These are phyloP conservation scores for Eimeria praecox DNA, from an alignment of 169 alveolate genomes.

Conservation along the genomic window DNA sequence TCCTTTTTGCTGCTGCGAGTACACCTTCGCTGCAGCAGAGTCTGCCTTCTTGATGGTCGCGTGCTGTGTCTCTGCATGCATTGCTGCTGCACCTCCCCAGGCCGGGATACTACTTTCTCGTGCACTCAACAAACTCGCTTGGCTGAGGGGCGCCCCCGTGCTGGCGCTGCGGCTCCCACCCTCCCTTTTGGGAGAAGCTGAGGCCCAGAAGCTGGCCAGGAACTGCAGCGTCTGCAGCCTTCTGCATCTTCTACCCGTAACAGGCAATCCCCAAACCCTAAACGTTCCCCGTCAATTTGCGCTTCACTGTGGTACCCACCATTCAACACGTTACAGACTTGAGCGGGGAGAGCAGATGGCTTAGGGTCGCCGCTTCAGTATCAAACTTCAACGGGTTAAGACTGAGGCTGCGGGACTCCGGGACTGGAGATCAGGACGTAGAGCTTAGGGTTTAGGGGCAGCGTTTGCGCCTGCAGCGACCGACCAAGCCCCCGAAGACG, in stretches of 20 bases:
- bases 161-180: conserved; percentile 51
- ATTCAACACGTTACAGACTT: not conserved
- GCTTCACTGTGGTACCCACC: not conserved
- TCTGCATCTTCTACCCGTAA: conserved; percentile 35
- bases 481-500: conserved; percentile 32
- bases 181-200: conserved; percentile 12
- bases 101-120: conserved; percentile 49
- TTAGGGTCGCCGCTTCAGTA: not conserved
- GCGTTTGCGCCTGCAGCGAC: conserved; percentile 51
- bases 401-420: not conserved
- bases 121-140: conserved; percentile 56
- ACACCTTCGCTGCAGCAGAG: not conserved
- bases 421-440: not conserved
- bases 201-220: not conserved
- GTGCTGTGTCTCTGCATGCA: not conserved
- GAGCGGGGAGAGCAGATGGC: not conserved
- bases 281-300: not conserved
- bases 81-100: not conserved
- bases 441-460: not conserved
- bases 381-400: not conserved
- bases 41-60: not conserved
- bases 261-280: conserved; percentile 33
- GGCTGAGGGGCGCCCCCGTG: conserved; percentile 51
- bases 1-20: too few relatives aligned
- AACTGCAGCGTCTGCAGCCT: conserved; percentile 31